Conservation (phyloP, 768 basidiomycete species). For the Mycena venus region DNA sequence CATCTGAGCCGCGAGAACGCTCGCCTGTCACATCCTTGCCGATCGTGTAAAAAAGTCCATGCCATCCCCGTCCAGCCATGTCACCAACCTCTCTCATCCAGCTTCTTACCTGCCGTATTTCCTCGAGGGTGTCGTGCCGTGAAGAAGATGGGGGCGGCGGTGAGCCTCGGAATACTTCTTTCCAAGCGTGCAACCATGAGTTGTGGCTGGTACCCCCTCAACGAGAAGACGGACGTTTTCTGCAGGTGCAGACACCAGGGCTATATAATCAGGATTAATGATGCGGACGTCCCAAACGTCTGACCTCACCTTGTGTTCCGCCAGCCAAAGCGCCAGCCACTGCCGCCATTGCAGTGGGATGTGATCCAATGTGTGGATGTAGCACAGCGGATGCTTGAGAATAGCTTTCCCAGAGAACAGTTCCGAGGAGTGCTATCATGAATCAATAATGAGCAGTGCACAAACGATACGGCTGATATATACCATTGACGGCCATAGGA, state of each 20-base stretch:
- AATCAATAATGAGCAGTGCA: not conserved
- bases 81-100: conserved; percentile 85
- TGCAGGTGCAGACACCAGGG: conserved; percentile 80
- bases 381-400: conserved; percentile 62
- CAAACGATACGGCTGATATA: not conserved
- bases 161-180: conserved; percentile 78
- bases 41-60: conserved; percentile 83
- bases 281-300: not conserved
- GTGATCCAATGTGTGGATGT: conserved; percentile 53
- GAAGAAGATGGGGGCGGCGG: conserved; percentile 41
- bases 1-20: not conserved
- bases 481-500: conserved; percentile 76
- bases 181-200: conserved; percentile 84
- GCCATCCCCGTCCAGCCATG: conserved; percentile 88
- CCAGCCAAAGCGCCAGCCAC: conserved; percentile 78
- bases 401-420: conserved; percentile 82
- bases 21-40: conserved; percentile 69
- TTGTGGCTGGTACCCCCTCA: conserved; percentile 72
- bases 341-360: conserved; percentile 65
- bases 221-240: conserved; percentile 79
- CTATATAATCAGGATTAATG: conserved; percentile 41
- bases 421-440: conserved; percentile 67
- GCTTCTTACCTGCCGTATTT: conserved; percentile 74
- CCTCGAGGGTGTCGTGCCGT: conserved; percentile 58
- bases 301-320: conserved; percentile 59